Evolutionary conservation across 257 asterid species (phyloP).

Genomic region (Echites panduratus): DNA sequence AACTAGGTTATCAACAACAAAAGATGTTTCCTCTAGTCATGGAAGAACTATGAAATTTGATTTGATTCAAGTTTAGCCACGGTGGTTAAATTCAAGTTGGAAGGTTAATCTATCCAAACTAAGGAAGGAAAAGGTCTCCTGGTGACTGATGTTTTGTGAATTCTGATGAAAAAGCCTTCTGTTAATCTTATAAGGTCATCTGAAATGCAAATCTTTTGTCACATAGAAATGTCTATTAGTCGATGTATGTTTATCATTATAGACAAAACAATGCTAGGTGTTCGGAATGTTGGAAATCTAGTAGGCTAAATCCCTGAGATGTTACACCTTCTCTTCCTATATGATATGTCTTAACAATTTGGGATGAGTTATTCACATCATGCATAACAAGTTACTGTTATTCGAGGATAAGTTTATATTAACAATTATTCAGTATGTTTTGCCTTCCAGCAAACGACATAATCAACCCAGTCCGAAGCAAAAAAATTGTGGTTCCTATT

Average conservation of each 20-base stretch:
- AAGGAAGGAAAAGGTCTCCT: not conserved
- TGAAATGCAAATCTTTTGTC: not conserved
- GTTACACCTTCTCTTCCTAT: not conserved
- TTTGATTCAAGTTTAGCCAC: not conserved
- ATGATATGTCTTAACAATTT: not conserved
- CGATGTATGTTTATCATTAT: not conserved
- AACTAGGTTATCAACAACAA: not conserved
- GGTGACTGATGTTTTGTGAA: not conserved
- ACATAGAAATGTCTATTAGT: not conserved
- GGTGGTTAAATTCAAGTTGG: not conserved
- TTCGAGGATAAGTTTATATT: not conserved
- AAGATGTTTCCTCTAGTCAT: not conserved
- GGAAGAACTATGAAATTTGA: not conserved
- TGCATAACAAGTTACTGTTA: not conserved
- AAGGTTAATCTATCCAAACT: not conserved
- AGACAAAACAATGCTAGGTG: not conserved
- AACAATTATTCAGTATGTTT: not conserved
- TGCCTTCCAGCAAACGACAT: not conserved
- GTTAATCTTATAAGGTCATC: constrained; percentile 10
- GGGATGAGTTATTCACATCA: not conserved
- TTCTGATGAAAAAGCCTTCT: constrained; percentile 1
- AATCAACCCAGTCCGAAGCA: not conserved
- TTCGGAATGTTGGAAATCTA: constrained; percentile 4
- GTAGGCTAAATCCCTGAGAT: not conserved
- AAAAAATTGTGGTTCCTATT: not conserved